A percentile compares a stretch with the other conserved stretches of the same genome.
Evolutionary conservation across 352 stramenopile species (phyloP).

Genomic region (Globisporangium paroecandrum): DNA sequence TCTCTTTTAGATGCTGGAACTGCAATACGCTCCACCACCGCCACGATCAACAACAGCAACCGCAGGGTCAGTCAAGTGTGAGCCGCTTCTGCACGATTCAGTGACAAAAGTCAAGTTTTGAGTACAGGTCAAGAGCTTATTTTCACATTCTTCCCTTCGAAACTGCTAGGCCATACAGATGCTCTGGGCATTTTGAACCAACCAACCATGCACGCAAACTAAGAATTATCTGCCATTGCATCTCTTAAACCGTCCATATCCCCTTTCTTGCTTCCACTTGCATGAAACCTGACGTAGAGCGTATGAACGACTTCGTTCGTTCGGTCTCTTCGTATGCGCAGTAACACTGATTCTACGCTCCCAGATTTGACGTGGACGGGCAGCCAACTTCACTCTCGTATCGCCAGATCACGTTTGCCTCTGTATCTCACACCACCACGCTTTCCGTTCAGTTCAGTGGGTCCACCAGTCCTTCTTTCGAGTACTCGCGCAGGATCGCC

Average conservation of each 20-base stretch:
- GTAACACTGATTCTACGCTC: too few species aligned
- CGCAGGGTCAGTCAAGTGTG: background rate
- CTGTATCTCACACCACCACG: background rate
- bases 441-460: slow-evolving; percentile 8
- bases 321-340: background rate
- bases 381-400: slow-evolving; percentile 6
- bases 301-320: background rate
- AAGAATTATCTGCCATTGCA: background rate
- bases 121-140: background rate
- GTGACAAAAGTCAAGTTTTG: background rate
- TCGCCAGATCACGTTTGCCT: background rate
- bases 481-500: slow-evolving; percentile 95
- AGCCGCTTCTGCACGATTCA: slow-evolving; percentile 3
- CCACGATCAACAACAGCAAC: slow-evolving; percentile 1
- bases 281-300: too few species aligned
- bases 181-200: background rate
- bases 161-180: background rate
- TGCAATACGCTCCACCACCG: slow-evolving; percentile 2
- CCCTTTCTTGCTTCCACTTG: too few species aligned
- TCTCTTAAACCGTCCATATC: background rate
- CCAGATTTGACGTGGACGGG: too few species aligned
- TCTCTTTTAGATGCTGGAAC: slow-evolving; percentile 5
- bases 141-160: background rate
- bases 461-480: slow-evolving; percentile 60
- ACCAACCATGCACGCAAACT: background rate